Evolutionary conservation across 73 alveolate species (phyloP).

Genomic region (Blepharisma stoltei): DNA sequence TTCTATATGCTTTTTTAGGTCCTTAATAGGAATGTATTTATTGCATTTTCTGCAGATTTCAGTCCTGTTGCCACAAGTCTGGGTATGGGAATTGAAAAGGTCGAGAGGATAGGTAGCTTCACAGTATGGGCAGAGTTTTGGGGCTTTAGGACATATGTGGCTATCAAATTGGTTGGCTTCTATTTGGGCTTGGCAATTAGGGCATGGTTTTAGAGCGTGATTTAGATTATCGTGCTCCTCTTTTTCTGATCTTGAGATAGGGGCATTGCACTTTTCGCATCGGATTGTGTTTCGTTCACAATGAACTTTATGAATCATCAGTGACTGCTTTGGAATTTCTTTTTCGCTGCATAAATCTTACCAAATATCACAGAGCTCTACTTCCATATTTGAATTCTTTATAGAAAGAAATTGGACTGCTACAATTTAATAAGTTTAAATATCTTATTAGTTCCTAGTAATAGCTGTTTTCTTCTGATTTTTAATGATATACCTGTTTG

Average conservation of each 20-base stretch:
- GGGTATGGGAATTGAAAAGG: background rate
- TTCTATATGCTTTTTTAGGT: too few species aligned
- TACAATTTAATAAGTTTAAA: too few species aligned
- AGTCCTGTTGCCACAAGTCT: background rate
- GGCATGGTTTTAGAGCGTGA: background rate
- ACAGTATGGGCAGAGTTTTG: background rate
- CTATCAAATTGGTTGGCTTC: background rate
- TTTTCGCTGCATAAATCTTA: background rate
- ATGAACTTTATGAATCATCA: background rate
- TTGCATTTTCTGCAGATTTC: background rate
- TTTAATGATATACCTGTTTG: too few species aligned
- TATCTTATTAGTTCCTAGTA: too few species aligned
- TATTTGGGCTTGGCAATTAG: background rate
- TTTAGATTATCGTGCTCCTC: background rate
- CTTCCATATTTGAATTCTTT: background rate
- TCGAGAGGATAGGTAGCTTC: background rate
- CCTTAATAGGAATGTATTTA: background rate
- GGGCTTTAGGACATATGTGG: background rate
- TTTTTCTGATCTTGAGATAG: background rate
- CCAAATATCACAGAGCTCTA: background rate
- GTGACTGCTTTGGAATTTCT: background rate
- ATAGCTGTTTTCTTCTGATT: too few species aligned
- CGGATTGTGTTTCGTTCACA: constrained; percentile 5
- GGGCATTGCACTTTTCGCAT: background rate
- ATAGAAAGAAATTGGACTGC: too few species aligned